phyloP scores from a whole-genome alignment of 768 basidiomycete genomes.

The Naematelia encephala region DNA sequence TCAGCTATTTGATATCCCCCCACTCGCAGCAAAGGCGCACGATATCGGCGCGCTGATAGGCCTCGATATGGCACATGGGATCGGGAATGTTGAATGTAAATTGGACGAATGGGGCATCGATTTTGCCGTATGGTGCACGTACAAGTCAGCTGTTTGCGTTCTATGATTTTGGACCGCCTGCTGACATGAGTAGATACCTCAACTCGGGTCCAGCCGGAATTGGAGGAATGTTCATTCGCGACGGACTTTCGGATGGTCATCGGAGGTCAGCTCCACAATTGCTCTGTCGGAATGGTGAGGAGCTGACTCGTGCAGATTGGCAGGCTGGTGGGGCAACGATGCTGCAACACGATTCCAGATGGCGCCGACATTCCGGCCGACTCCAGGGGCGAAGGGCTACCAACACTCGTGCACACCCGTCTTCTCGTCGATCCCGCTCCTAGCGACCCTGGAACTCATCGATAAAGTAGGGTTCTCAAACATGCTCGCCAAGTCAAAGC shows the following conservation, averaged over 20 bases:
- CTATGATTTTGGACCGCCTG: not conserved
- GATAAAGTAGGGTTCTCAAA: conserved; percentile 71
- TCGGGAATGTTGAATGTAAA: conserved; percentile 83
- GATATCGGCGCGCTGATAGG: conserved; percentile 87
- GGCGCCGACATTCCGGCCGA: conserved; percentile 76
- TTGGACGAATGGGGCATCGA: conserved; percentile 93
- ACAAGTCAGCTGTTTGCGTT: conserved; percentile 58
- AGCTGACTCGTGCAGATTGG: conserved; percentile 58
- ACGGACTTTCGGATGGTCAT: conserved; percentile 42
- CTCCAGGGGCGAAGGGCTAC: conserved; percentile 87
- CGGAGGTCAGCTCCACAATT: conserved; percentile 43
- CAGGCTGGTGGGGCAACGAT: conserved; percentile 99
- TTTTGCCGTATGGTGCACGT: conserved; percentile 98
- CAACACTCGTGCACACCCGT: conserved; percentile 94
- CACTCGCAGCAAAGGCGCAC: conserved; percentile 78
- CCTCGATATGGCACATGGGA: conserved; percentile 94
- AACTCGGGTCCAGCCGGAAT: conserved; percentile 97
- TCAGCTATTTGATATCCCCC: conserved; percentile 83
- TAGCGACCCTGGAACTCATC: conserved; percentile 79
- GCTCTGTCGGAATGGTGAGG: no score
- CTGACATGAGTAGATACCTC: conserved; percentile 59
- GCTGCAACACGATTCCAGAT: conserved; percentile 82
- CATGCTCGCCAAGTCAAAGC: conserved; percentile 66
- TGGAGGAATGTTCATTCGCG: conserved; percentile 66
- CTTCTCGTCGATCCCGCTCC: conserved; percentile 70